Percentiles rank a stretch among this genome's conserved stretches.
phyloP scores from a whole-genome alignment of 164 flowering plant species.

The Aristolochia fimbriata region DNA sequence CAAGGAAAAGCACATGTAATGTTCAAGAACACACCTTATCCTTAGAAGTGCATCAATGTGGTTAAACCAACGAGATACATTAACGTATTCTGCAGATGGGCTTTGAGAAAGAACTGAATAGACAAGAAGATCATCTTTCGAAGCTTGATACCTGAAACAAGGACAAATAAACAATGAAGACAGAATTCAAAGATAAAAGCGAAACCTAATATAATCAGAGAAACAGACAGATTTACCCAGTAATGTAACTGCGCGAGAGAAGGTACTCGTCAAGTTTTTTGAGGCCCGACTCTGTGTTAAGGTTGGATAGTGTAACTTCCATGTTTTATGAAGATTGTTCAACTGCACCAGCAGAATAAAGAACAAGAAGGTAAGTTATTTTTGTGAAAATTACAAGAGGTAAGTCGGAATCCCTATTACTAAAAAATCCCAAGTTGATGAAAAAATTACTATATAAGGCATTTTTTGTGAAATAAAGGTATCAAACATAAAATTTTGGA shows the following conservation, averaged over 20 bases:
- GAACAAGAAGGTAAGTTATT: not conserved
- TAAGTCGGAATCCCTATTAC: not conserved
- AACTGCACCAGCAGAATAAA: not conserved
- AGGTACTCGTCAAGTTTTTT: slow-evolving; percentile 73
- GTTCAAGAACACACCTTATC: slow-evolving; percentile 50
- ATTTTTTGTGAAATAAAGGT: no score
- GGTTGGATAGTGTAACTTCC: slow-evolving; percentile 51
- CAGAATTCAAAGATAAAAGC: not conserved
- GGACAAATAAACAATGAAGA: not conserved
- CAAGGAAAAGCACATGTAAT: not conserved
- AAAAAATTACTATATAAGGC: no score
- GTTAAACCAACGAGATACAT: slow-evolving; percentile 70
- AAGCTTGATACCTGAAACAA: slow-evolving; percentile 62
- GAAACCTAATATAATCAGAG: not conserved
- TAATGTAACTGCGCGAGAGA: slow-evolving; percentile 59
- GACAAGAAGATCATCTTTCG: slow-evolving; percentile 81
- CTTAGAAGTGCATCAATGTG: slow-evolving; percentile 81
- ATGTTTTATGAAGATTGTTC: slow-evolving; percentile 22
- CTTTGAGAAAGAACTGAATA: slow-evolving; percentile 43
- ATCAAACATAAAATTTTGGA: no score
- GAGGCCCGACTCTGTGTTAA: slow-evolving; percentile 42
- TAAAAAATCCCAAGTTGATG: no score
- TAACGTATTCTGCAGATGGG: slow-evolving; percentile 54
- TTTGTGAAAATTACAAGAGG: slow-evolving; percentile 5
- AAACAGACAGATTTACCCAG: slow-evolving; percentile 34